phyloP scores from a whole-genome alignment of 352 stramenopile genomes.

The Phytophthora capsici region DNA sequence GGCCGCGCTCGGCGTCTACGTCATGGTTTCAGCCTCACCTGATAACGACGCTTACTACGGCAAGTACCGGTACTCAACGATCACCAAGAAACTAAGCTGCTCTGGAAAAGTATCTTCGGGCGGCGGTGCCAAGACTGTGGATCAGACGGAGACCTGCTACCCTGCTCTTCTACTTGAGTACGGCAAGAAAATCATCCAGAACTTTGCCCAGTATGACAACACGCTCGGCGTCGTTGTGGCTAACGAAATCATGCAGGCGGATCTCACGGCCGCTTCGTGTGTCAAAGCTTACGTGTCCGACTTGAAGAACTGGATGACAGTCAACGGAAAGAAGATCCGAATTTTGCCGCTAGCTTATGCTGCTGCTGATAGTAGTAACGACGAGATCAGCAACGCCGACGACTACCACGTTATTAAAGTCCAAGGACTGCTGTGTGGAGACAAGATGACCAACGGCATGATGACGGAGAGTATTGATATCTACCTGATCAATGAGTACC shows the following conservation, averaged over 20 bases:
- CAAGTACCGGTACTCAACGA: conserved; percentile 85
- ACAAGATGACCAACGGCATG: conserved; percentile 83
- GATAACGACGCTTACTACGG: conserved; percentile 87
- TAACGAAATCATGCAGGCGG: conserved; percentile 90
- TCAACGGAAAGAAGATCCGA: conserved; percentile 85
- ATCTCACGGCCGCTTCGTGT: conserved; percentile 77
- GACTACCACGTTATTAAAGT: conserved; percentile 86
- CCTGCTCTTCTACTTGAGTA: conserved; percentile 85
- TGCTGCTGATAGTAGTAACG: conserved; percentile 80
- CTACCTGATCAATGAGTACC: conserved; percentile 91
- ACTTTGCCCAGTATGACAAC: conserved; percentile 91
- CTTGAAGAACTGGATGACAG: conserved; percentile 89
- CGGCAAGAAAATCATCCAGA: conserved; percentile 89
- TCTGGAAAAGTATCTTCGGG: conserved; percentile 50
- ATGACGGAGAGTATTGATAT: conserved; percentile 89
- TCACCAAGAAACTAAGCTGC: conserved; percentile 68
- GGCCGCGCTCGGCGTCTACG: conserved; percentile 76
- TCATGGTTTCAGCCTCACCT: conserved; percentile 80
- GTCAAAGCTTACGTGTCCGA: conserved; percentile 87
- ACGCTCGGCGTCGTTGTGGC: conserved; percentile 82
- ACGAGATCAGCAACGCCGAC: conserved; percentile 63
- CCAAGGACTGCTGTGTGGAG: conserved; percentile 84
- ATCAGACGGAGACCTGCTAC: conserved; percentile 84
- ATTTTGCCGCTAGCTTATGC: conserved; percentile 84
- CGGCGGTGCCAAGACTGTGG: conserved; percentile 55